Conservation (phyloP, 2,329 filamentous ascomycete genomes). For the Pseudogymnoascus sp. region DNA sequence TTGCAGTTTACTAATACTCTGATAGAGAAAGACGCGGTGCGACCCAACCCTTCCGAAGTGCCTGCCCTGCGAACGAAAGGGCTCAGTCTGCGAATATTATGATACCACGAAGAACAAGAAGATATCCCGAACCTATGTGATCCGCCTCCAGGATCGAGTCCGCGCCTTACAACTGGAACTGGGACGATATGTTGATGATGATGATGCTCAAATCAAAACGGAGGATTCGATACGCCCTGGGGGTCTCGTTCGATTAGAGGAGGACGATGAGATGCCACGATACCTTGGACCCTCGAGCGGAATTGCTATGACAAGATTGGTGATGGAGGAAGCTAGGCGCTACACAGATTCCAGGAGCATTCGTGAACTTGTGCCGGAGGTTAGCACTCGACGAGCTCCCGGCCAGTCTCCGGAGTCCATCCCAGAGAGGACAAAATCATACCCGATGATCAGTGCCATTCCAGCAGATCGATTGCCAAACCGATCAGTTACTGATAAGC, state of each 20-base stretch:
- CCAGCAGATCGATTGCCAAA: constrained; percentile 71
- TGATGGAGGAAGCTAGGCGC: constrained; percentile 94
- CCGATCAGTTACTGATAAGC: constrained; percentile 63
- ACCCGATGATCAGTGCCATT: constrained; percentile 80
- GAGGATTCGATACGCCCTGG: constrained; percentile 84
- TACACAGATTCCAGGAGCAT: constrained; percentile 88
- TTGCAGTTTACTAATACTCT: constrained; percentile 13
- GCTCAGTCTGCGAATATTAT: constrained; percentile 89
- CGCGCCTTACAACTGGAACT: constrained; percentile 76
- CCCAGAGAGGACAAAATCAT: constrained; percentile 70
- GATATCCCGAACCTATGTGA: constrained; percentile 86
- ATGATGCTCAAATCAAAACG: constrained; percentile 60
- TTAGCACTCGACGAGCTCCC: constrained; percentile 56
- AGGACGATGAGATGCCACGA: constrained; percentile 76
- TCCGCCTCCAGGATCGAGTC: constrained; percentile 82
- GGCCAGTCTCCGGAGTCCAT: constrained; percentile 59
- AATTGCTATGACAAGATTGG: constrained; percentile 85
- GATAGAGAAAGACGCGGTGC: constrained; percentile 87
- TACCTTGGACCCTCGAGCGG: constrained; percentile 92
- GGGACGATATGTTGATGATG: constrained; percentile 68
- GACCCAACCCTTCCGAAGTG: constrained; percentile 89
- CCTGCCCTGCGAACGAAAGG: constrained; percentile 84
- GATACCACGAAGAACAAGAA: constrained; percentile 80
- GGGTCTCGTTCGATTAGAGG: constrained; percentile 75
- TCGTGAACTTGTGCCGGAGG: constrained; percentile 79